Conservation (phyloP, 805 yeast species). For the Ogataea henricii region DNA sequence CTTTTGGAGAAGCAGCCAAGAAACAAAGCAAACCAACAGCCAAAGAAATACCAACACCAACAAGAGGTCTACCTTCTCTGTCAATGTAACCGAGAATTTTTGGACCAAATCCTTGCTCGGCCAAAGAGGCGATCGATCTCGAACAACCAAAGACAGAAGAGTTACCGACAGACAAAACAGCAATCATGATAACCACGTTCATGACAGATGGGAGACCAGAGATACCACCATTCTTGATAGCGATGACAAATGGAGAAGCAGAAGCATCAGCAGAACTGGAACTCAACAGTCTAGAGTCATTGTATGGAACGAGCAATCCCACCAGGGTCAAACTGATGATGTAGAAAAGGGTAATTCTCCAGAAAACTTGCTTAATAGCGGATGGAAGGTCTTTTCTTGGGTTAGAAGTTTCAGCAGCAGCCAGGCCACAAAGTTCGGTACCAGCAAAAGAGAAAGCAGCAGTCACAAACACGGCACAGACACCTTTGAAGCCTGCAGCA, state of each 20-base stretch:
- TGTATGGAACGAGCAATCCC: slow-evolving; percentile 64
- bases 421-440: slow-evolving; percentile 64
- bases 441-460: slow-evolving; percentile 69
- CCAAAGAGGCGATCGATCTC: slow-evolving; percentile 66
- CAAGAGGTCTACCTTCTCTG: slow-evolving; percentile 74
- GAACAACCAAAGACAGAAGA: slow-evolving; percentile 75
- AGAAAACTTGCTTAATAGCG: slow-evolving; percentile 66
- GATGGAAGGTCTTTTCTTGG: slow-evolving; percentile 62
- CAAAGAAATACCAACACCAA: slow-evolving; percentile 59
- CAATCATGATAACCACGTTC: slow-evolving; percentile 71
- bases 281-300: slow-evolving; percentile 46
- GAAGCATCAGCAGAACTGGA: slow-evolving; percentile 52
- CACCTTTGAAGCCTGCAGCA: slow-evolving; percentile 58
- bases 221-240: slow-evolving; percentile 62
- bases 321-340: slow-evolving; percentile 53
- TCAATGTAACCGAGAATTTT: slow-evolving; percentile 66
- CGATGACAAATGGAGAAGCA: slow-evolving; percentile 78
- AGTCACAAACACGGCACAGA: slow-evolving; percentile 63
- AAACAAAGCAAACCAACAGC: slow-evolving; percentile 60
- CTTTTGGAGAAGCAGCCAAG: slow-evolving; percentile 59
- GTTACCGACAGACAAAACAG: slow-evolving; percentile 77
- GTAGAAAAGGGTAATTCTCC: slow-evolving; percentile 63
- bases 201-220: slow-evolving; percentile 68
- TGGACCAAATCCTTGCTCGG: slow-evolving; percentile 73
- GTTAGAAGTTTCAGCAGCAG: slow-evolving; percentile 66